Base-by-base conservation (phyloP, 257 asterid genomes). In the Gardenia jasminoides region DNA sequence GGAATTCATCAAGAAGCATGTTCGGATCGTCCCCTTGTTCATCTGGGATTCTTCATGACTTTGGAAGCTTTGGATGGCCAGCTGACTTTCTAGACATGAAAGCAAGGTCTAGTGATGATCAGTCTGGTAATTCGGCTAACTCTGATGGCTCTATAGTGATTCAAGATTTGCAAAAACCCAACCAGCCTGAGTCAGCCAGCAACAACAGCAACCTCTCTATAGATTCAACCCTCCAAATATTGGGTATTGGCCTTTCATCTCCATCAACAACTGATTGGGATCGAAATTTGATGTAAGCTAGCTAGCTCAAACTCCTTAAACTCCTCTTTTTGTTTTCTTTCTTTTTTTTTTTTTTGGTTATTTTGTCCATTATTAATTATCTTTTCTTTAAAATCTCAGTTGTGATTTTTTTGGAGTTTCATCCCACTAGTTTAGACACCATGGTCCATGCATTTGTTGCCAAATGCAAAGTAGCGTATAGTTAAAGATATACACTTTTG, bases 21-120 rank as follows among this genome's bases (percentile, higher is more conserved):
- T 91, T 89, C 69, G 84, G 85, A 16, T 88, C 93, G 31, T 79
- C 86, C 16, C 89, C 89, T 3, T 90, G 91, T 80, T 87, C 91
- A 5, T 75, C 90, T 10, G 81, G 87, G 13, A 84, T 86, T 41
- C 82, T 79, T 36, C 41, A 36, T 83, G 89, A 83, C 61, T 28
- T 82, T 11, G 85, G 83, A 17, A 76, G 77, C 81, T 89, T 86
- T 79, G 91, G 86, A 41, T 89, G 92, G 97, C 67, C 86, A 73
- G 79, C 62, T 44, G 83, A 79, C 9, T 31, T 83, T 47, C 78
- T 70, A 72, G 92, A 85, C 75, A 79, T 77, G 70, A 89, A 81
- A 46, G 65, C 87, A 0, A 67, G 85, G 75, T 86, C 93, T 2
- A 76, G 82, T 15, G 54, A 76, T 77, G 85, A 87, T 68, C 93